Conservation (phyloP, 768 basidiomycete genomes). For the Leccinum aurantiacum region DNA sequence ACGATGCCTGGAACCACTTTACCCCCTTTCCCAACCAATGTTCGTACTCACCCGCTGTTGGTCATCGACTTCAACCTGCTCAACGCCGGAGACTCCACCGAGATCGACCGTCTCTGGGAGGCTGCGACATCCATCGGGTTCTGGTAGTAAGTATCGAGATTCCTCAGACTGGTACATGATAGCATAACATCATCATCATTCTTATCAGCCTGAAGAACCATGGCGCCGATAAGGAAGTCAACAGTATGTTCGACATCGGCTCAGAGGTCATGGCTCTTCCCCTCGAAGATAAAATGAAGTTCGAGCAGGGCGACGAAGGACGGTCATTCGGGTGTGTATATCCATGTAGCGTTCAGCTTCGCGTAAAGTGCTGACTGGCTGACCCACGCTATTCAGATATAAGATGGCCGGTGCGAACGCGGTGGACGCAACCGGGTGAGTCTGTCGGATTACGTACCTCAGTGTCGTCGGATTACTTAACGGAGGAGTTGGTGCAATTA, state of each 20-base stretch:
- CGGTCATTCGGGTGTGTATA: slow-evolving; percentile 38
- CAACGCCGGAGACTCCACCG: slow-evolving; percentile 34
- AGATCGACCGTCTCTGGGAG: slow-evolving; percentile 45
- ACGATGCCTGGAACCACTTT: slow-evolving; percentile 34
- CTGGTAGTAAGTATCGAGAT: slow-evolving; percentile 46
- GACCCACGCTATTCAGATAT: slow-evolving; percentile 36
- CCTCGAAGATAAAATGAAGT: slow-evolving; percentile 42
- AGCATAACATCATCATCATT: not conserved
- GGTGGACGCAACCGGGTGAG: slow-evolving; percentile 35
- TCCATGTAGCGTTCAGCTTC: not conserved
- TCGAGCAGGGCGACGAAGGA: slow-evolving; percentile 43
- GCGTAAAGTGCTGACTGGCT: not conserved
- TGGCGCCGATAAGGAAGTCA: slow-evolving; percentile 36
- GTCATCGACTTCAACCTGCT: slow-evolving; percentile 46
- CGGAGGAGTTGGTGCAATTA: slow-evolving; percentile 1
- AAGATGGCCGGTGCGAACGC: slow-evolving; percentile 34
- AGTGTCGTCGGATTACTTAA: not conserved
- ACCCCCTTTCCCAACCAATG: slow-evolving; percentile 46
- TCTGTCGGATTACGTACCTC: not conserved
- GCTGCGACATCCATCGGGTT: slow-evolving; percentile 51
- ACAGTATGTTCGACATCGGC: slow-evolving; percentile 44
- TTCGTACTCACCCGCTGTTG: slow-evolving; percentile 45
- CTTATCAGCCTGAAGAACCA: slow-evolving; percentile 43
- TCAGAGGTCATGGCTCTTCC: slow-evolving; percentile 41
- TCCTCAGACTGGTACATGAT: not conserved